Conservation (phyloP, 1,139 yeast genomes). For the Blastobotrys illinoisensis region DNA sequence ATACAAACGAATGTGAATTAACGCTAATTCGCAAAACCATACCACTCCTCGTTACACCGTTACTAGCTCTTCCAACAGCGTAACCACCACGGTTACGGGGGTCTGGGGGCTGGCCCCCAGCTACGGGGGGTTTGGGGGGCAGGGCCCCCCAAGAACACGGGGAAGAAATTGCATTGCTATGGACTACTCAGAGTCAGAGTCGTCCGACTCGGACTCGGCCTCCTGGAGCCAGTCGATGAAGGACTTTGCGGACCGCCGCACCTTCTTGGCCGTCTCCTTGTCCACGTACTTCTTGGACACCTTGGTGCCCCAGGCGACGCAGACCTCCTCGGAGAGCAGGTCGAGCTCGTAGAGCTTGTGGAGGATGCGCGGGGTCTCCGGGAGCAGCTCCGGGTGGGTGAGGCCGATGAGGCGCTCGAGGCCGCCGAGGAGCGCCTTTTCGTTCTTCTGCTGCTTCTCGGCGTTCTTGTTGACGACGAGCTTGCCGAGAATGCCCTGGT, state of each 20-base stretch:
- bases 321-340: conserved; percentile 73
- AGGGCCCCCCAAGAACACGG: too few relatives aligned
- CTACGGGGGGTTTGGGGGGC: too few relatives aligned
- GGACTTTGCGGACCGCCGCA: conserved; percentile 93
- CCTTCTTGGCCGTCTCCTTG: conserved; percentile 87
- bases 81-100: too few relatives aligned
- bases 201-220: conserved; percentile 81
- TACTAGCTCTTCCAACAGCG: too few relatives aligned
- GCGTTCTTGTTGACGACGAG: conserved; percentile 49
- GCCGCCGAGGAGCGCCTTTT: conserved; percentile 91
- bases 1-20: too few relatives aligned
- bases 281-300: conserved; percentile 92
- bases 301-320: conserved; percentile 82
- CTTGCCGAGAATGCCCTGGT: conserved; percentile 76
- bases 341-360: conserved; percentile 79
- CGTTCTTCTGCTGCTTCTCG: conserved; percentile 42
- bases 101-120: too few relatives aligned
- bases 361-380: conserved; percentile 73
- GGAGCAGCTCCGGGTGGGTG: conserved; percentile 69
- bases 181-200: conserved; percentile 29
- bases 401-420: conserved; percentile 88
- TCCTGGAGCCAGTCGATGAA: conserved; percentile 91
- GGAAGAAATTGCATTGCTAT: too few relatives aligned
- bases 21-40: too few relatives aligned
- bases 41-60: too few relatives aligned